Conservation (phyloP, 2,329 filamentous ascomycete species). For the Neofusicoccum laricinum region DNA sequence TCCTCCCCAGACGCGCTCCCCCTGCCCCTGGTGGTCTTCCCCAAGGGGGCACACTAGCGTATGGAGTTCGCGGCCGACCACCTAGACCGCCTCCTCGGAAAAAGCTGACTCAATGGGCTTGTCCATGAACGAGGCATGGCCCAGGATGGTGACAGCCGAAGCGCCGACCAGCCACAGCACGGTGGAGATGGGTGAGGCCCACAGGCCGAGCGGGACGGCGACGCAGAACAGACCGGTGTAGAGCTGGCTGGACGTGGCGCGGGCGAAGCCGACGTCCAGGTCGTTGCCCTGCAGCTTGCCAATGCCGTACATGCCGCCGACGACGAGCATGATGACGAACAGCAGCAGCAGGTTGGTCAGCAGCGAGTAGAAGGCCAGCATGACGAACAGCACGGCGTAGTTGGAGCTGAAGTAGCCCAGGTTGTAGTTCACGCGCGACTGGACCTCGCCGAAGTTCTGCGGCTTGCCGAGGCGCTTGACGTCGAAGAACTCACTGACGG, state of each 20-base stretch:
- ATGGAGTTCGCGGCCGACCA: slow-evolving; percentile 99
- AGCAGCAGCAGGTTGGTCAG: slow-evolving; percentile 83
- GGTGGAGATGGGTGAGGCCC: slow-evolving; percentile 79
- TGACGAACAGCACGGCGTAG: slow-evolving; percentile 88
- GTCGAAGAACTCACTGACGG: slow-evolving; percentile 91
- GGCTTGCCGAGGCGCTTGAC: slow-evolving; percentile 95
- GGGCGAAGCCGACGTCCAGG: slow-evolving; percentile 78
- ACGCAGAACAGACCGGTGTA: slow-evolving; percentile 85
- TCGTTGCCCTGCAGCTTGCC: slow-evolving; percentile 86
- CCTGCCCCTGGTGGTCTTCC: slow-evolving; percentile 97
- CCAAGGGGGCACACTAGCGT: slow-evolving; percentile 78
- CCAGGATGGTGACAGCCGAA: slow-evolving; percentile 87
- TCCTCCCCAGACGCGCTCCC: slow-evolving; percentile 45
- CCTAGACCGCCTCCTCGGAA: slow-evolving; percentile 99
- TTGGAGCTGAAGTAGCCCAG: slow-evolving; percentile 97
- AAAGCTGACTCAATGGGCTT: slow-evolving; percentile 99
- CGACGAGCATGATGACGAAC: slow-evolving; percentile 87
- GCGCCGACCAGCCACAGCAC: slow-evolving; percentile 95
- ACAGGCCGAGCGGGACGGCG: slow-evolving; percentile 79
- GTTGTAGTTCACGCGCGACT: slow-evolving; percentile 96
- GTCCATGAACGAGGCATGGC: slow-evolving; percentile 93
- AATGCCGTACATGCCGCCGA: slow-evolving; percentile 85
- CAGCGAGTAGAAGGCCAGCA: slow-evolving; percentile 94
- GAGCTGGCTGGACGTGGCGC: slow-evolving; percentile 85
- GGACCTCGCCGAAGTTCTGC: slow-evolving; percentile 82